Percentiles rank a stretch among this genome's conserved stretches.
Evolutionary conservation across 768 basidiomycete genomes (phyloP).

Genomic region (Lentinula boryana): DNA sequence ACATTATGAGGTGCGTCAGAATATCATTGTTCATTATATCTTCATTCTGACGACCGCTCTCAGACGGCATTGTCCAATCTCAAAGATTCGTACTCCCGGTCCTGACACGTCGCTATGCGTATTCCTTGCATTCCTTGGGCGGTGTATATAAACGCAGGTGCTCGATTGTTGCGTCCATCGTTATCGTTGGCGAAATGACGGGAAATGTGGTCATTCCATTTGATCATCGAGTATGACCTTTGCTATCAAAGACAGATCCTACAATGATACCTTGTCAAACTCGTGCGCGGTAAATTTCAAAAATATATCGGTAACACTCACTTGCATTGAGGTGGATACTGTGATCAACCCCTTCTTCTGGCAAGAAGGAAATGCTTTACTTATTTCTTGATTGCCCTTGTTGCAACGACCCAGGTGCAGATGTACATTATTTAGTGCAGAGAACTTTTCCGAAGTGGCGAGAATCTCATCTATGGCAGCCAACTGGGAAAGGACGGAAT

Average conservation of each 20-base stretch:
- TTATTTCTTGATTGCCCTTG: not conserved
- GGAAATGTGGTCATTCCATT: too few species aligned
- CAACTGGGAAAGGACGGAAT: not conserved
- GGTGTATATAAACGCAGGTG: not conserved
- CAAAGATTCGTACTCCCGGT: constrained; percentile 10
- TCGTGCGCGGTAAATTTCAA: not conserved
- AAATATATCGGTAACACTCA: not conserved
- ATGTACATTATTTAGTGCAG: not conserved
- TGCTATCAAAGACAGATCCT: too few species aligned
- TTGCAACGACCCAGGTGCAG: not conserved
- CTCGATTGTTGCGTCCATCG: too few species aligned
- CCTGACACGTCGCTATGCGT: not conserved
- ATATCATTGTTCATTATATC: too few species aligned
- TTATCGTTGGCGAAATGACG: too few species aligned
- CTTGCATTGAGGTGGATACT: not conserved
- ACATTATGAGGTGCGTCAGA: constrained; percentile 59
- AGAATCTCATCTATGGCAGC: not conserved
- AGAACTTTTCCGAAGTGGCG: not conserved
- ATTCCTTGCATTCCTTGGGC: not conserved
- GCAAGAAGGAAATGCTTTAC: not conserved
- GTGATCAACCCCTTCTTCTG: not conserved
- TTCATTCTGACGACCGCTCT: not conserved
- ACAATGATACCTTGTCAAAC: too few species aligned
- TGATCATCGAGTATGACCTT: too few species aligned
- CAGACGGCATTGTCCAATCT: constrained; percentile 11